phyloP scores from a whole-genome alignment of 352 stramenopile species.

The Phytophthora podocarpi region DNA sequence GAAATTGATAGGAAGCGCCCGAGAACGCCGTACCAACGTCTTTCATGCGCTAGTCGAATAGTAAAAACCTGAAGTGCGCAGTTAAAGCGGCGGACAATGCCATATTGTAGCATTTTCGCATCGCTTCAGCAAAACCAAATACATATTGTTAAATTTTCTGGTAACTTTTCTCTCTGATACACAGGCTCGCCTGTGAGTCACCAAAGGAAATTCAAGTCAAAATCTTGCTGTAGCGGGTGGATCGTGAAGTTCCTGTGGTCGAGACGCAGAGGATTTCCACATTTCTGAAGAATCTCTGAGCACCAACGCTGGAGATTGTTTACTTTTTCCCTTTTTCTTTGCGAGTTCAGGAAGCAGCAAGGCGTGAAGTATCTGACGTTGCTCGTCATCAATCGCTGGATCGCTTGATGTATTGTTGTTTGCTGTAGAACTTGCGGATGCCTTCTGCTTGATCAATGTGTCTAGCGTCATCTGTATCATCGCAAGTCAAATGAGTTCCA shows the following conservation, averaged over 20 bases:
- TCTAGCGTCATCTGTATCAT: constrained; percentile 51
- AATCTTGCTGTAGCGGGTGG: constrained; percentile 36
- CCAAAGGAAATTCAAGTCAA: too few relatives aligned
- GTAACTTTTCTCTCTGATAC: too few relatives aligned
- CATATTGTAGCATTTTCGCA: too few relatives aligned
- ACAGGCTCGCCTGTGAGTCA: too few relatives aligned
- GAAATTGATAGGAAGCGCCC: too few relatives aligned
- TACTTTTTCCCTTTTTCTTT: constrained; percentile 2
- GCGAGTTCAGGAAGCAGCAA: constrained; percentile 25
- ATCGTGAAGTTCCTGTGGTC: background rate
- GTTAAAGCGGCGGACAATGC: too few relatives aligned
- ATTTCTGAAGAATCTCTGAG: constrained; percentile 32
- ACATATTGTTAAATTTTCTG: too few relatives aligned
- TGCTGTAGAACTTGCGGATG: background rate
- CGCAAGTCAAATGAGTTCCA: background rate
- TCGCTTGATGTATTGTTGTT: constrained; percentile 19
- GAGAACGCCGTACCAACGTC: too few relatives aligned
- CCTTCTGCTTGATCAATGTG: constrained; percentile 48
- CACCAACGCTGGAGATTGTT: background rate
- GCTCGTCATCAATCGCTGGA: constrained; percentile 12
- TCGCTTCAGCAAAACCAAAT: too few relatives aligned
- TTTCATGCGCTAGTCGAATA: too few relatives aligned
- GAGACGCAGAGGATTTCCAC: constrained; percentile 29
- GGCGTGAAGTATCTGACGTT: constrained; percentile 18
- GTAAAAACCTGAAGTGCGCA: too few relatives aligned